phyloP scores from a whole-genome alignment of 164 flowering plant species.

The Nymphaea thermarum region DNA sequence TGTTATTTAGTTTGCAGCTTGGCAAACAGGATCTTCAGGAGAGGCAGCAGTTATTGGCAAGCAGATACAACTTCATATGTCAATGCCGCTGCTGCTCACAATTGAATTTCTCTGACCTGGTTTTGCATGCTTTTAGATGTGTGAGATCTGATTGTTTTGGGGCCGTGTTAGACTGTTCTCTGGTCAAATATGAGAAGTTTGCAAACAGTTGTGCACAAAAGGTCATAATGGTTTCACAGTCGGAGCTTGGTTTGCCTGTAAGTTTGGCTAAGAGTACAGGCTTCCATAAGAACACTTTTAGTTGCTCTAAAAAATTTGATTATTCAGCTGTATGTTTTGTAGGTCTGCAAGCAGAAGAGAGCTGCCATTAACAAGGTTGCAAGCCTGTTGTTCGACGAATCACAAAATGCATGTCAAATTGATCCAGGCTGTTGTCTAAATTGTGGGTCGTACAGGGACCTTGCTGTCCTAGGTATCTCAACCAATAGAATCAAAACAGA shows the following conservation, averaged over 20 bases:
- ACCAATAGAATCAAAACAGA: constrained; percentile 21
- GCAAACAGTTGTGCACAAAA: constrained; percentile 14
- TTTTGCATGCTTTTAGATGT: constrained; percentile 56
- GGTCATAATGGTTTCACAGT: constrained; percentile 7
- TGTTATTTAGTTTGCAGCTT: constrained; percentile 33
- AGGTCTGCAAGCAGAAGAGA: constrained; percentile 22
- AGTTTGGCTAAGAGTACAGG: not conserved
- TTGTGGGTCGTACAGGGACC: constrained; percentile 47
- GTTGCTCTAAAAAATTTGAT: not conserved
- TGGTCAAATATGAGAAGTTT: constrained; percentile 17
- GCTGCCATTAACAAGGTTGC: constrained; percentile 27
- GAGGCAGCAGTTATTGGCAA: constrained; percentile 45
- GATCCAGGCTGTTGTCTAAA: constrained; percentile 47
- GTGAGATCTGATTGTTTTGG: constrained; percentile 50
- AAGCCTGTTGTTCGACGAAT: constrained; percentile 14
- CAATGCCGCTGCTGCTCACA: constrained; percentile 60
- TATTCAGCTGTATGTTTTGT: not conserved
- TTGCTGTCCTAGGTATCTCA: constrained; percentile 25
- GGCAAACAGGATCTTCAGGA: constrained; percentile 59
- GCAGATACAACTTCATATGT: constrained; percentile 64
- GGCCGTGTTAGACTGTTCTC: constrained; percentile 28
- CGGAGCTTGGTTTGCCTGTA: constrained; percentile 30
- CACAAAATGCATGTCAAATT: constrained; percentile 7
- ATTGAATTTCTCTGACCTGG: constrained; percentile 61
- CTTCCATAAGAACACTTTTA: not conserved